Percentiles rank a stretch among this genome's conserved stretches.
Evolutionary conservation across 1,284 basidiomycete genomes (phyloP).

Genomic region (Moesziomyces aphidis): DNA sequence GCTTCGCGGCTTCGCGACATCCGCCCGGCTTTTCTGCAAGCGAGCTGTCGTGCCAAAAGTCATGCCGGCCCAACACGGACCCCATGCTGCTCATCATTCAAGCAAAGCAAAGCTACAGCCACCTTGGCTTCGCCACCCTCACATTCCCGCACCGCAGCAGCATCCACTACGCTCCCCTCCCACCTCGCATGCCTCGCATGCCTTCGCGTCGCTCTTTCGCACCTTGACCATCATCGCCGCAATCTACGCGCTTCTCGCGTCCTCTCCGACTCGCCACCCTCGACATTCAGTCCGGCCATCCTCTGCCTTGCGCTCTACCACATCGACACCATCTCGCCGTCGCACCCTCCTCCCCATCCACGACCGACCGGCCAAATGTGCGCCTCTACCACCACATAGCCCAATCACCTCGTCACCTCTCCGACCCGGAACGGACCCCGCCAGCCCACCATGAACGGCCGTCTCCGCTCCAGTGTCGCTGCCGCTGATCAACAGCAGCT

Average conservation of each 20-base stretch:
- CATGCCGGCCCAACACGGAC: no score
- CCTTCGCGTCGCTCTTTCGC: not conserved
- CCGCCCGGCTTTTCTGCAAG: no score
- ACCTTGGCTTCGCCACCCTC: no score
- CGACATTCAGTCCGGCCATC: not conserved
- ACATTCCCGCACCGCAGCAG: not conserved
- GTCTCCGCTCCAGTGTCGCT: not conserved
- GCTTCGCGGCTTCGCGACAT: no score
- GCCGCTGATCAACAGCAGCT: no score
- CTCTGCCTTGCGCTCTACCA: not conserved
- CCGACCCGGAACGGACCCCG: no score
- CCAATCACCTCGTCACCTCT: not conserved
- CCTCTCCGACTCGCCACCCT: not conserved
- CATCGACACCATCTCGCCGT: not conserved
- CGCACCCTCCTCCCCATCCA: not conserved
- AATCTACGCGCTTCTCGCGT: conserved; percentile 3
- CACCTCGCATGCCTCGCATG: conserved; percentile 2
- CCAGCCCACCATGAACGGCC: not conserved
- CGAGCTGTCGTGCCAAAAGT: no score
- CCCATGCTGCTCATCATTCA: no score
- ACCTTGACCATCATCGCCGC: conserved; percentile 3
- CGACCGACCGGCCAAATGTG: not conserved
- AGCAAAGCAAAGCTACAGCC: no score
- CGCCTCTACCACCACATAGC: not conserved
- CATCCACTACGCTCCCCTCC: not conserved